Conservation (phyloP, 306 rosid genomes). For the Ceratonia siliqua region DNA sequence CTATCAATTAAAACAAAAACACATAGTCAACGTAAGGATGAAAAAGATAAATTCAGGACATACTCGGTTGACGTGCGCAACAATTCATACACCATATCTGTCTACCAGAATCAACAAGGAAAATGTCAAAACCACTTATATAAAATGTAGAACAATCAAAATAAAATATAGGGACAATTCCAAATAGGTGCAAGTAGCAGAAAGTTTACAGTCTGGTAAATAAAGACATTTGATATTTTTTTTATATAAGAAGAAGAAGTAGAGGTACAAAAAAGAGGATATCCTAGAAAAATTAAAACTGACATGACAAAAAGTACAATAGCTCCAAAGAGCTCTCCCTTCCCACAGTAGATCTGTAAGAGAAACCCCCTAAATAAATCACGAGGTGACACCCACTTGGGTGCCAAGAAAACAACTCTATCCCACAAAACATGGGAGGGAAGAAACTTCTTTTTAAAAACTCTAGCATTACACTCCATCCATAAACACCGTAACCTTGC, state of each 20-base stretch:
- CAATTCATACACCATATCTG: slow-evolving; percentile 97
- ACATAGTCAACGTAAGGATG: neutral
- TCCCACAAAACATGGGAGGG: neutral
- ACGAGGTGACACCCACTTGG: neutral
- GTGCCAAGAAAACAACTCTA: too few relatives aligned
- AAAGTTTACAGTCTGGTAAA: neutral
- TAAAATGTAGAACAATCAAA: slow-evolving; percentile 25
- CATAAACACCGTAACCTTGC: neutral
- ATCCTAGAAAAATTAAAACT: neutral
- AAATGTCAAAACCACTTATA: slow-evolving; percentile 34
- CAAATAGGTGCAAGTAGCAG: slow-evolving; percentile 10
- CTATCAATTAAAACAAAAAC: slow-evolving; percentile 10
- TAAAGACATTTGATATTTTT: neutral
- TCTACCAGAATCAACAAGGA: slow-evolving; percentile 56
- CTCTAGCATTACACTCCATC: too few relatives aligned
- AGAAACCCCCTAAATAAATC: neutral
- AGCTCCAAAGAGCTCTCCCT: neutral
- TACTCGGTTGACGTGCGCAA: slow-evolving; percentile 97
- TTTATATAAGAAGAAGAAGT: neutral
- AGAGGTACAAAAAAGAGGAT: neutral
- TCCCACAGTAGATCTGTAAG: neutral
- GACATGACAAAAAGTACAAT: neutral
- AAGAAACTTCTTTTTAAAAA: too few relatives aligned
- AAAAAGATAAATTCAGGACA: slow-evolving; percentile 35
- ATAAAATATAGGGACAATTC: neutral